Conservation (phyloP, 345 rosid genomes). For the Anacardium occidentale region DNA sequence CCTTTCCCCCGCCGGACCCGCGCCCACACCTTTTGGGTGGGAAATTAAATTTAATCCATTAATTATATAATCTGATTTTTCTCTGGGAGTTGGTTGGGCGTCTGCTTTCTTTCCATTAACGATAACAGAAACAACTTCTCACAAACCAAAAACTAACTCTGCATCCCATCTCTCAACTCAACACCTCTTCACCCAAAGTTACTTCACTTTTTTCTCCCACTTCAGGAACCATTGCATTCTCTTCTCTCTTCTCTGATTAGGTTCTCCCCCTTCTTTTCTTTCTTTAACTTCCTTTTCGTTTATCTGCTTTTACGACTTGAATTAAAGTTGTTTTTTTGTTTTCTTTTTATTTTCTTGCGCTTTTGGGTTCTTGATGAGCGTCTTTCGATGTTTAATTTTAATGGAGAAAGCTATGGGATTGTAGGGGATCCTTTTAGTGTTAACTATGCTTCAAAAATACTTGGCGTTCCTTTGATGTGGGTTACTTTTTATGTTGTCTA, state of each 20-base stretch:
- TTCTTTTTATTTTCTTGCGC: slow-evolving; percentile 16
- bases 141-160: slow-evolving; percentile 23
- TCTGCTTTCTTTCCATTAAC: slow-evolving; percentile 22
- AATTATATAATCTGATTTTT: too few species aligned
- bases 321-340: slow-evolving; percentile 16
- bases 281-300: background rate
- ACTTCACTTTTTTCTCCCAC: slow-evolving; percentile 24
- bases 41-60: too few species aligned
- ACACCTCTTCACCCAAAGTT: slow-evolving; percentile 21
- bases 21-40: too few species aligned
- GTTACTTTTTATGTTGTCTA: slow-evolving; percentile 23
- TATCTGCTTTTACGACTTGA: slow-evolving; percentile 12
- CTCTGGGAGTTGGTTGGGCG: too few species aligned
- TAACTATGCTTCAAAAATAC: slow-evolving; percentile 11
- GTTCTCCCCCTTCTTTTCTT: slow-evolving; percentile 23
- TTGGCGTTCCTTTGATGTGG: slow-evolving; percentile 22
- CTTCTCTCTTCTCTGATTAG: slow-evolving; percentile 42
- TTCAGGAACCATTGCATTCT: slow-evolving; percentile 26
- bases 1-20: too few species aligned
- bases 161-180: slow-evolving; percentile 58
- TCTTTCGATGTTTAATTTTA: slow-evolving; percentile 4
- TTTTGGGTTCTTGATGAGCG: slow-evolving; percentile 23
- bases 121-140: background rate
- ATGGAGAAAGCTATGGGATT: slow-evolving; percentile 20
- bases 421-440: slow-evolving; percentile 1